Evolutionary conservation across 2,329 filamentous ascomycete species (phyloP).

Genomic region (Aulographum hederae): DNA sequence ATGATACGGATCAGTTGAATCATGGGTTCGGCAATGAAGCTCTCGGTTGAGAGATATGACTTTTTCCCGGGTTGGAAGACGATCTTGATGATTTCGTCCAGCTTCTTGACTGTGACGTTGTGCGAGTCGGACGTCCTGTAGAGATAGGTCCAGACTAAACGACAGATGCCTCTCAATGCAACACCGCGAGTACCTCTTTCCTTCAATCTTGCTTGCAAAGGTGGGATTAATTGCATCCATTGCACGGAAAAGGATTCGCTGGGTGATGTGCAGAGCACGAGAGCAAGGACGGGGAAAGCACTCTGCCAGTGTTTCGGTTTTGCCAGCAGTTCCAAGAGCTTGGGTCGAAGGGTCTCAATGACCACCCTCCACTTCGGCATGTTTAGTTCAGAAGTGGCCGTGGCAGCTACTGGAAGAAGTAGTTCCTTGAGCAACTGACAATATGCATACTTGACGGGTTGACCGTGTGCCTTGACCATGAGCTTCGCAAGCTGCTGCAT

Average conservation of each 20-base stretch:
- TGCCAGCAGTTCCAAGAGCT: slow-evolving; percentile 65
- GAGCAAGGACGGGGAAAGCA: slow-evolving; percentile 73
- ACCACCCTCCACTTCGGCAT: slow-evolving; percentile 77
- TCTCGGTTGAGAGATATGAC: slow-evolving; percentile 66
- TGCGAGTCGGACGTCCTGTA: slow-evolving; percentile 58
- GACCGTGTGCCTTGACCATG: slow-evolving; percentile 72
- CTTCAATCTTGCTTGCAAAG: slow-evolving; percentile 65
- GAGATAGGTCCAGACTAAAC: slow-evolving; percentile 85
- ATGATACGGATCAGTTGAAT: slow-evolving; percentile 91
- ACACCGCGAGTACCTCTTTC: slow-evolving; percentile 62
- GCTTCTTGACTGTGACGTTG: slow-evolving; percentile 51
- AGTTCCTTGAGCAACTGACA: slow-evolving; percentile 82
- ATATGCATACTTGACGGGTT: slow-evolving; percentile 81
- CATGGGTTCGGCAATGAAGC: slow-evolving; percentile 68
- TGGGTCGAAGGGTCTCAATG: slow-evolving; percentile 57
- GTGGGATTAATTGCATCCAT: slow-evolving; percentile 68
- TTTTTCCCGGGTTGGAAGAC: slow-evolving; percentile 67
- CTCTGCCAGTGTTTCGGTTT: slow-evolving; percentile 88
- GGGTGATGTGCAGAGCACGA: slow-evolving; percentile 74
- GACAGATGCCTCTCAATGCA: slow-evolving; percentile 75
- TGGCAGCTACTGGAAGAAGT: slow-evolving; percentile 70
- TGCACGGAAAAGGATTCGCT: slow-evolving; percentile 68
- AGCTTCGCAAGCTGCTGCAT: slow-evolving; percentile 64
- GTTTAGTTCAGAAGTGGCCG: slow-evolving; percentile 58
- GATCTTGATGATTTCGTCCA: slow-evolving; percentile 78